A percentile compares a stretch with the other conserved stretches of the same genome.
phyloP scores from a whole-genome alignment of 306 rosid genomes.

The Argentina anserina region DNA sequence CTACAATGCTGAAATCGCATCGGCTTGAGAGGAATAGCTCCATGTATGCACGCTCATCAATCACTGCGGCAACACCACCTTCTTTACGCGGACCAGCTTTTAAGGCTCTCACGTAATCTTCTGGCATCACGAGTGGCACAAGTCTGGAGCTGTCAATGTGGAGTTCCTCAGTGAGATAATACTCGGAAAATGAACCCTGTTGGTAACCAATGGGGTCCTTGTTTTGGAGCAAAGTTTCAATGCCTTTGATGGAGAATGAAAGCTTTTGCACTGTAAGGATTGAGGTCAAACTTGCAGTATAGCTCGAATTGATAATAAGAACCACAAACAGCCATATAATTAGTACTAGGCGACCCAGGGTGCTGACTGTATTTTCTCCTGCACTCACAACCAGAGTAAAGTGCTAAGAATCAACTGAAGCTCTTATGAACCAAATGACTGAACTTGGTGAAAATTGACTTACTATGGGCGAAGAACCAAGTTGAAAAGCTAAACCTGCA shows the following conservation, averaged over 20 bases:
- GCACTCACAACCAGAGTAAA: slow-evolving; percentile 6
- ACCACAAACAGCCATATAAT: slow-evolving; percentile 90
- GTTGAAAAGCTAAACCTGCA: slow-evolving; percentile 66
- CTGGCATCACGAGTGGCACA: slow-evolving; percentile 54
- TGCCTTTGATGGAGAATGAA: slow-evolving; percentile 72
- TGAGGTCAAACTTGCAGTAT: slow-evolving; percentile 95
- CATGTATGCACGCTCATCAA: slow-evolving; percentile 75
- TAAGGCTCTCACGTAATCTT: slow-evolving; percentile 59
- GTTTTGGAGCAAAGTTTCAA: slow-evolving; percentile 50
- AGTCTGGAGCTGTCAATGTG: slow-evolving; percentile 64
- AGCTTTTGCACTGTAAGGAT: slow-evolving; percentile 92
- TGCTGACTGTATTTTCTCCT: slow-evolving; percentile 94
- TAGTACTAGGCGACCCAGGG: slow-evolving; percentile 79
- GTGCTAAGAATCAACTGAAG: slow-evolving; percentile 21
- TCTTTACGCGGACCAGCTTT: slow-evolving; percentile 49
- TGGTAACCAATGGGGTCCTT: slow-evolving; percentile 73
- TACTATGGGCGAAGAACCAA: slow-evolving; percentile 82
- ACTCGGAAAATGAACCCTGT: slow-evolving; percentile 60
- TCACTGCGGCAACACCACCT: slow-evolving; percentile 80
- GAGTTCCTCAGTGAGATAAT: slow-evolving; percentile 58
- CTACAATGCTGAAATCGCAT: slow-evolving; percentile 68
- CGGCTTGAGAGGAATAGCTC: slow-evolving; percentile 84
- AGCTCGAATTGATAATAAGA: slow-evolving; percentile 89
- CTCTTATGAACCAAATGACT: not conserved
- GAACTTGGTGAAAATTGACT: slow-evolving; percentile 30